Conservation (phyloP, 495 filamentous ascomycete genomes). For the Haplographium delicatum region DNA sequence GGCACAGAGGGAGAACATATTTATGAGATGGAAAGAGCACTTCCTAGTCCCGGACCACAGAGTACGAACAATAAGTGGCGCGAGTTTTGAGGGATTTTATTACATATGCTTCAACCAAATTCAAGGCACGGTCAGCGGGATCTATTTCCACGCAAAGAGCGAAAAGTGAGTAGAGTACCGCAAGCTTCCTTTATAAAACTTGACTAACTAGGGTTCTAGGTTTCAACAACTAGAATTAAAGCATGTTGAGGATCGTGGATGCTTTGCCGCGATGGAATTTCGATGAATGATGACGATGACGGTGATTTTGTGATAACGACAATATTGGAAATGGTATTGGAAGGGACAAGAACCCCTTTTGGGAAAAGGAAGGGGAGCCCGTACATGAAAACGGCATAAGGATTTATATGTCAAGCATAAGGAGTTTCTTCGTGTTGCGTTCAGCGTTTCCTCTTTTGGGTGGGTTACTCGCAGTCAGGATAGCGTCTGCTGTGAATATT, state of each 20-base stretch:
- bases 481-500: constrained; percentile 3
- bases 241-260: constrained; percentile 79
- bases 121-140: constrained; percentile 76
- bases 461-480: too few species aligned
- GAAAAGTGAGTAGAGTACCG: constrained; percentile 68
- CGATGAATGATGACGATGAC: constrained; percentile 54
- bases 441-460: too few species aligned
- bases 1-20: constrained; percentile 82
- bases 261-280: constrained; percentile 88
- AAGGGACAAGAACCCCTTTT: not conserved
- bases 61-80: constrained; percentile 81
- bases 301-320: not conserved
- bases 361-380: not conserved
- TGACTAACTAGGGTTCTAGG: constrained; percentile 38
- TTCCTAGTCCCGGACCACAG: constrained; percentile 96
- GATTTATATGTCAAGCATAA: too few species aligned
- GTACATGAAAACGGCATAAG: not conserved
- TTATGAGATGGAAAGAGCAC: constrained; percentile 99
- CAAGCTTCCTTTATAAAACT: not conserved
- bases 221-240: constrained; percentile 91
- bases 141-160: constrained; percentile 97
- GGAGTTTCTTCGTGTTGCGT: constrained; percentile 17
- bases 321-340: constrained; percentile 1
- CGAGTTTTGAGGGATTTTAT: constrained; percentile 98
- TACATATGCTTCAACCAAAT: constrained; percentile 99